phyloP scores from a whole-genome alignment of 2,329 filamentous ascomycete genomes.

The Aspergillus novofumigatus region DNA sequence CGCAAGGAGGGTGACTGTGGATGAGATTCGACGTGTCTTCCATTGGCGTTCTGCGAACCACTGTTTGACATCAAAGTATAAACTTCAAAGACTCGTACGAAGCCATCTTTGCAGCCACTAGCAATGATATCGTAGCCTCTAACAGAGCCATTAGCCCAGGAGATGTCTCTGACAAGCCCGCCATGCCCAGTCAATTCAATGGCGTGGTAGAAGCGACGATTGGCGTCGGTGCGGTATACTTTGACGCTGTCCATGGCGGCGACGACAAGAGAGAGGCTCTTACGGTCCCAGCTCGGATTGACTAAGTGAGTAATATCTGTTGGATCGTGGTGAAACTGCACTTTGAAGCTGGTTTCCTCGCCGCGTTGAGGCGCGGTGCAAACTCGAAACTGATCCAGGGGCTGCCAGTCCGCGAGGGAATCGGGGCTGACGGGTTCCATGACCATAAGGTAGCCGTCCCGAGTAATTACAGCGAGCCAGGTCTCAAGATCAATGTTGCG shows the following conservation, averaged over 20 bases:
- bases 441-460: conserved; percentile 74
- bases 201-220: conserved; percentile 80
- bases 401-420: conserved; percentile 69
- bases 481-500: conserved; percentile 80
- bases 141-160: conserved; percentile 90
- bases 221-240: conserved; percentile 71
- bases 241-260: conserved; percentile 79
- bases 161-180: conserved; percentile 77
- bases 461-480: conserved; percentile 77
- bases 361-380: conserved; percentile 67
- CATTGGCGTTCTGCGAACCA: conserved; percentile 22
- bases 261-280: conserved; percentile 76
- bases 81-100: conserved; percentile 76
- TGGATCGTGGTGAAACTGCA: conserved; percentile 84
- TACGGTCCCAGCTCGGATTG: conserved; percentile 73
- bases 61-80: conserved; percentile 33
- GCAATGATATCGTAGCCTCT: conserved; percentile 86
- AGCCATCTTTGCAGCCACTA: conserved; percentile 88
- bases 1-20: conserved; percentile 27
- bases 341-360: conserved; percentile 81
- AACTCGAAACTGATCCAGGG: conserved; percentile 72
- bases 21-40: conserved; percentile 23
- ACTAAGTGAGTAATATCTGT: conserved; percentile 68
- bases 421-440: conserved; percentile 84
- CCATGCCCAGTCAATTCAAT: conserved; percentile 70